phyloP scores from a whole-genome alignment of 768 basidiomycete species.

The Strobilomyces dryophilus region DNA sequence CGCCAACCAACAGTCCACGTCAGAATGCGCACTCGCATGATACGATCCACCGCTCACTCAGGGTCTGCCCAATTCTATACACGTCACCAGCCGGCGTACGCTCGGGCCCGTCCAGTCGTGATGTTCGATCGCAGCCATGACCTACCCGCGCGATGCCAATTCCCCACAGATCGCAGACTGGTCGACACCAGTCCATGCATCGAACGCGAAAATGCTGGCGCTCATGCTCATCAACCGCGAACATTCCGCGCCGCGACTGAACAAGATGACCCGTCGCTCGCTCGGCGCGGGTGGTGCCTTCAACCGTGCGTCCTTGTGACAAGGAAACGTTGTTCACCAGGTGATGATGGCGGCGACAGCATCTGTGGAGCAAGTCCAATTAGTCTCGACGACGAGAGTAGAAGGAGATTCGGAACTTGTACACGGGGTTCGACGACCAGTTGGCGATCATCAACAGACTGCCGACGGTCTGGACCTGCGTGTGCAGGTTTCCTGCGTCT shows the following conservation, averaged over 20 bases:
- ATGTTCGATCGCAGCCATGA: constrained; percentile 45
- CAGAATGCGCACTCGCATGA: neutral
- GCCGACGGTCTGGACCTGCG: too few species aligned
- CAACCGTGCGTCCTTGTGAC: constrained; percentile 24
- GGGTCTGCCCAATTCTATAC: constrained; percentile 30
- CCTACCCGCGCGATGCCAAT: constrained; percentile 41
- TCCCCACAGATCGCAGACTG: constrained; percentile 39
- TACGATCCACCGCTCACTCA: constrained; percentile 11
- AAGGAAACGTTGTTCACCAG: constrained; percentile 32
- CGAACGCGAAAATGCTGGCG: neutral
- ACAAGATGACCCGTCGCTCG: constrained; percentile 40
- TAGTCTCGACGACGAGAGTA: constrained; percentile 3
- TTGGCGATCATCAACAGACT: constrained; percentile 22
- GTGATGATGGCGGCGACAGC: constrained; percentile 23
- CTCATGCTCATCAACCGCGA: constrained; percentile 35
- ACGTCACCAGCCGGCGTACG: constrained; percentile 25
- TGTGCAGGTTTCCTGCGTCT: too few species aligned
- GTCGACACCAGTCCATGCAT: neutral
- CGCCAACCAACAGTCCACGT: neutral
- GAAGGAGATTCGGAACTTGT: too few species aligned
- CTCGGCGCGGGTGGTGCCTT: constrained; percentile 7
- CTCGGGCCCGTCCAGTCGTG: constrained; percentile 44
- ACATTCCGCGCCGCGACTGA: constrained; percentile 45
- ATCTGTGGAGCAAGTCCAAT: constrained; percentile 7
- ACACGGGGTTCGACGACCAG: constrained; percentile 26